These are phyloP conservation scores for Phytophthora macrochlamydospora DNA, from an alignment of 352 stramenopile species.

Conservation along the genomic window DNA sequence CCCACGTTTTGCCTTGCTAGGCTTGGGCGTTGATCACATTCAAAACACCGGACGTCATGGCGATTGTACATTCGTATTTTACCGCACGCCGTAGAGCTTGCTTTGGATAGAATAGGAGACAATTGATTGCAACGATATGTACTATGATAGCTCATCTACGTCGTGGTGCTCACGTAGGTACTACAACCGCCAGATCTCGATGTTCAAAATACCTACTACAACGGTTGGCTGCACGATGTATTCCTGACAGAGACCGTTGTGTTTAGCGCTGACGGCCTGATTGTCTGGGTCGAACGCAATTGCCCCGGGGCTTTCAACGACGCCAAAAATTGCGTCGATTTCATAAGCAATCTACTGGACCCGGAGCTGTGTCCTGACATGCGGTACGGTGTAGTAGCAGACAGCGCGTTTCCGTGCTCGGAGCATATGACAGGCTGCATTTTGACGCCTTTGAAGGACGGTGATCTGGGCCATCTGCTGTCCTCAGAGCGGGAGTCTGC, in stretches of 20 bases:
- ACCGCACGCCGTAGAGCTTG: too few species aligned
- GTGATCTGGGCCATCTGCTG: conserved; percentile 1
- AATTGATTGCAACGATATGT: too few species aligned
- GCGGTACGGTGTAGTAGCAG: conserved; percentile 10
- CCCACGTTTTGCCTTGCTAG: too few species aligned
- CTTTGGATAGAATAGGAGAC: too few species aligned
- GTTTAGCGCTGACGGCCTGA: conserved; percentile 20
- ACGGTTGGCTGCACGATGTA: conserved; percentile 23
- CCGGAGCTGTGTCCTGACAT: background rate
- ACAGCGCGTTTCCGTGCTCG: conserved; percentile 12
- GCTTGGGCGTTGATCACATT: too few species aligned
- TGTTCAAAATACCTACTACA: conserved; percentile 20
- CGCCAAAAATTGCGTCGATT: conserved; percentile 5
- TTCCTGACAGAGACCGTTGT: conserved; percentile 18
- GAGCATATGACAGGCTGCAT: background rate
- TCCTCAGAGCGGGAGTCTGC: background rate
- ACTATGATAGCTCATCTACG: too few species aligned
- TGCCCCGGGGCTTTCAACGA: conserved; percentile 25
- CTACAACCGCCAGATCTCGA: conserved; percentile 1
- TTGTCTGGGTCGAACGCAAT: conserved; percentile 19
- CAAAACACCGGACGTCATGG: too few species aligned
- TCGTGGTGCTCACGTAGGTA: background rate
- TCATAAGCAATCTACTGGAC: conserved; percentile 7
- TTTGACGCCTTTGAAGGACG: conserved; percentile 8
- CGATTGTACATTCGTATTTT: too few species aligned